Evolutionary conservation across 768 basidiomycete genomes (phyloP).

Genomic region (Gymnopilus junonius): DNA sequence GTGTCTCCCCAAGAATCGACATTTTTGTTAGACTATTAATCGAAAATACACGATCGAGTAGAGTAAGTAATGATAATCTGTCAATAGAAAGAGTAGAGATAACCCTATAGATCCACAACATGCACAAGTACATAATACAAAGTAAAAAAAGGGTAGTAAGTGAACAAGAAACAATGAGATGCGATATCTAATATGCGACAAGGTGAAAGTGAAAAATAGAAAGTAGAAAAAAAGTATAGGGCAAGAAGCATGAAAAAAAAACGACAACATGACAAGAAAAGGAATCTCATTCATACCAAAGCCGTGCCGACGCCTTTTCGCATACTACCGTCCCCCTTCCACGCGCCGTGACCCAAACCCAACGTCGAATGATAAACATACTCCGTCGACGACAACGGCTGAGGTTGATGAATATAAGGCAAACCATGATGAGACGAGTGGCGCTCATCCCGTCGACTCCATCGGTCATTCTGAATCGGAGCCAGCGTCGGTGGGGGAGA

Average conservation of each 20-base stretch:
- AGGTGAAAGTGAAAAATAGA: neutral
- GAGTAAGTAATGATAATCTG: no score
- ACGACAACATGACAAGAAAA: constrained; percentile 4
- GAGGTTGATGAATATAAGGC: constrained; percentile 47
- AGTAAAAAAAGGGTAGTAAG: neutral
- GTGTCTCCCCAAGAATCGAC: neutral
- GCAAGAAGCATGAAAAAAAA: neutral
- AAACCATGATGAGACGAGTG: constrained; percentile 32
- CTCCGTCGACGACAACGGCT: constrained; percentile 36
- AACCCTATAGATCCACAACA: neutral
- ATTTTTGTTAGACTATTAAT: neutral
- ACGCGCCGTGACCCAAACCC: constrained; percentile 42
- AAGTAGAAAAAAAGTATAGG: neutral
- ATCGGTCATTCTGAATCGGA: constrained; percentile 52
- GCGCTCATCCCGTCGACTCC: constrained; percentile 35
- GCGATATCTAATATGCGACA: constrained; percentile 8
- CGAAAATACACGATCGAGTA: neutral
- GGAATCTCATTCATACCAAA: constrained; percentile 32
- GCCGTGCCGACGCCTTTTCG: constrained; percentile 45
- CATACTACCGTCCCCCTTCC: constrained; percentile 52
- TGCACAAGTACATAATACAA: neutral
- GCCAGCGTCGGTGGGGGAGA: constrained; percentile 61
- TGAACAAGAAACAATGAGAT: neutral
- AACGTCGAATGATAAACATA: constrained; percentile 47
- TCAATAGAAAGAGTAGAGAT: constrained; percentile 3